These are phyloP conservation scores for Bipolaris zeicola DNA, from an alignment of 2,329 filamentous ascomycete species.

Conservation along the genomic window DNA sequence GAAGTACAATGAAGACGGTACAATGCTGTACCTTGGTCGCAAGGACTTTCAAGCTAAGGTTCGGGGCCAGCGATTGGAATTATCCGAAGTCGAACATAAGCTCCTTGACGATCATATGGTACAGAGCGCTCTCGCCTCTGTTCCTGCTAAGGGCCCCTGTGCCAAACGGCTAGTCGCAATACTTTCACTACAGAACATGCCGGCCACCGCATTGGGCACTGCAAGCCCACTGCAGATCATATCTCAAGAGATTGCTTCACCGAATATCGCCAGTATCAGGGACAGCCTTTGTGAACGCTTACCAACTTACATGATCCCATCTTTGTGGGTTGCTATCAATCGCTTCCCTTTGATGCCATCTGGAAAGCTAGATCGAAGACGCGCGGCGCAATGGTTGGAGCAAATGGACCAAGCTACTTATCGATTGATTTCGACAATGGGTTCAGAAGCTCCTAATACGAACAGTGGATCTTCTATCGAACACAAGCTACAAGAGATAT, in stretches of 20 bases:
- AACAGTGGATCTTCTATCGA: slow-evolving; percentile 28
- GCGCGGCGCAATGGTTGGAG: slow-evolving; percentile 40
- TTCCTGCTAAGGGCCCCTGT: slow-evolving; percentile 37
- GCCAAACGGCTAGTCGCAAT: slow-evolving; percentile 42
- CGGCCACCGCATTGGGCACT: not conserved
- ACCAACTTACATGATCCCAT: slow-evolving; percentile 44
- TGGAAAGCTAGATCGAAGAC: slow-evolving; percentile 40
- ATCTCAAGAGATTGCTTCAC: slow-evolving; percentile 28
- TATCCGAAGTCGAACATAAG: slow-evolving; percentile 55
- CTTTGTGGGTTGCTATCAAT: slow-evolving; percentile 37
- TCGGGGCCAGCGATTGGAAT: slow-evolving; percentile 52
- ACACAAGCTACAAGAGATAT: slow-evolving; percentile 37
- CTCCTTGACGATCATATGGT: slow-evolving; percentile 39
- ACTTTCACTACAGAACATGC: slow-evolving; percentile 30
- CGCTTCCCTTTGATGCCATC: slow-evolving; percentile 41
- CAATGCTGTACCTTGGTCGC: slow-evolving; percentile 40
- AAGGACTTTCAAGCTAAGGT: slow-evolving; percentile 47
- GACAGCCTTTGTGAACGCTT: slow-evolving; percentile 37
- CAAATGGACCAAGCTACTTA: slow-evolving; percentile 38
- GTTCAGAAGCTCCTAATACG: slow-evolving; percentile 18
- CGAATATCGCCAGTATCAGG: slow-evolving; percentile 32
- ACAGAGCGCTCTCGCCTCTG: slow-evolving; percentile 38
- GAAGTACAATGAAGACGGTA: slow-evolving; percentile 45
- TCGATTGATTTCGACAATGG: slow-evolving; percentile 33
- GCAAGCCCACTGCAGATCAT: slow-evolving; percentile 23